Evolutionary conservation across 768 basidiomycete species (phyloP).

Genomic region (Pulveroboletus frians): DNA sequence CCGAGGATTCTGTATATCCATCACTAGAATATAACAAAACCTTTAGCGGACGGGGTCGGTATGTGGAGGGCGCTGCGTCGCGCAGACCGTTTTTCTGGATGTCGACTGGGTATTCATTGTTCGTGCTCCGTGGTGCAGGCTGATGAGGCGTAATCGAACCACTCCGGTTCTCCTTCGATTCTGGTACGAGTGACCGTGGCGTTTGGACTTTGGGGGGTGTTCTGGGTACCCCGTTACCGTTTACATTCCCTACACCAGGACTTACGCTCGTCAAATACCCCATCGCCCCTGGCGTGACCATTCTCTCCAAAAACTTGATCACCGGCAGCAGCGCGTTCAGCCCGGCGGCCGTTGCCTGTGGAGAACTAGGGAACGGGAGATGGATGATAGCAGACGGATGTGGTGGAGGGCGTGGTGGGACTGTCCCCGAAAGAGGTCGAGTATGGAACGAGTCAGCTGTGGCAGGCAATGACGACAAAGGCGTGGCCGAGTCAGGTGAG

Average conservation of each 20-base stretch:
- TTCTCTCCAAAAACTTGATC: slow-evolving; percentile 61
- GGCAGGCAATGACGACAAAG: neutral
- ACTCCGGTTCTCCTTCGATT: slow-evolving; percentile 13
- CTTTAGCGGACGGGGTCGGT: slow-evolving; percentile 59
- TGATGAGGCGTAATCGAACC: slow-evolving; percentile 17
- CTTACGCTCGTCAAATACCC: slow-evolving; percentile 13
- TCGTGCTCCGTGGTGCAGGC: neutral
- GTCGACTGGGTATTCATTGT: slow-evolving; percentile 16
- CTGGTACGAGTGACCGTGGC: slow-evolving; percentile 18
- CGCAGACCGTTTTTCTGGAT: slow-evolving; percentile 12
- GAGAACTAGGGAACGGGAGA: slow-evolving; percentile 69
- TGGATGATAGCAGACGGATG: slow-evolving; percentile 70
- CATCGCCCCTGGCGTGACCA: slow-evolving; percentile 44
- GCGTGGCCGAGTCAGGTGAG: too few species aligned
- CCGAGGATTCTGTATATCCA: slow-evolving; percentile 90
- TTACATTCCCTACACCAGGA: neutral
- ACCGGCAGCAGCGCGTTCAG: slow-evolving; percentile 57
- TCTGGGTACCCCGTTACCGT: slow-evolving; percentile 4
- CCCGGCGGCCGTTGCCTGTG: slow-evolving; percentile 47
- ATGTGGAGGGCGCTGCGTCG: slow-evolving; percentile 17
- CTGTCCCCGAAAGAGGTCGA: slow-evolving; percentile 6
- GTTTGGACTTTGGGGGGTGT: slow-evolving; percentile 10
- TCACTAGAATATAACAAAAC: slow-evolving; percentile 79
- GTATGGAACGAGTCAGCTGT: slow-evolving; percentile 3
- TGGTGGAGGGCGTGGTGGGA: slow-evolving; percentile 63